These are phyloP conservation scores for Tulasnella sp. DNA, from an alignment of 768 basidiomycete genomes.

Conservation along the genomic window DNA sequence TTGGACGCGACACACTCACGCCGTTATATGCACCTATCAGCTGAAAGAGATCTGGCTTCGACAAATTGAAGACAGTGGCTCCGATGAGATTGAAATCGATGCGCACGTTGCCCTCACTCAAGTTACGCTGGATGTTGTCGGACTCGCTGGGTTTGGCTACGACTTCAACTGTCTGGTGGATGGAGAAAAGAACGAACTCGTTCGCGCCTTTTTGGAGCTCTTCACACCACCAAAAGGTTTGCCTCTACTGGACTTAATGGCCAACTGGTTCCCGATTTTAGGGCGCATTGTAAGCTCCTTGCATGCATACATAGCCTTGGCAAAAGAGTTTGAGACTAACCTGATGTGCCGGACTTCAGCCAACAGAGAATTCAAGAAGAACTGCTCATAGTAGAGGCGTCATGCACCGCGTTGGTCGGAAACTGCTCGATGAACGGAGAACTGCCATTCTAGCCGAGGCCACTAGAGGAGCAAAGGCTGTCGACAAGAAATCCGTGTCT, in stretches of 20 bases:
- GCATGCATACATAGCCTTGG: too few species aligned
- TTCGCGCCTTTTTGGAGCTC: conserved; percentile 42
- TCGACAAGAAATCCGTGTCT: conserved; percentile 6
- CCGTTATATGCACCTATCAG: conserved; percentile 22
- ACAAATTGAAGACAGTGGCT: conserved; percentile 7
- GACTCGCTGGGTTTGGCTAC: conserved; percentile 45
- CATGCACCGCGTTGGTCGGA: conserved; percentile 1
- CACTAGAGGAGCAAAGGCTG: not conserved
- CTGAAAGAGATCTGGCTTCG: conserved; percentile 39
- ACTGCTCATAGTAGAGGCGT: not conserved
- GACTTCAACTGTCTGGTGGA: conserved; percentile 44
- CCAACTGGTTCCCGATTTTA: conserved; percentile 9
- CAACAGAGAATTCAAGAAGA: not conserved
- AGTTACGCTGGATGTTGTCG: conserved; percentile 40
- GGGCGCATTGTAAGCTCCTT: not conserved
- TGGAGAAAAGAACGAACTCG: conserved; percentile 44
- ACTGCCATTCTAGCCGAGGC: conserved; percentile 12
- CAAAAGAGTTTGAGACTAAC: too few species aligned
- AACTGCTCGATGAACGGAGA: conserved; percentile 23
- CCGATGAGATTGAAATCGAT: not conserved
- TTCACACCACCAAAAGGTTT: conserved; percentile 35
- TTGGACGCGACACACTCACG: not conserved
- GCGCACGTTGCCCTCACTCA: conserved; percentile 10
- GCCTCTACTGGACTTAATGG: not conserved
- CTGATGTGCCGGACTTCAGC: not conserved